Base-by-base conservation (phyloP, 1,139 yeast genomes). In the Debaryomyces subglobosus region DNA sequence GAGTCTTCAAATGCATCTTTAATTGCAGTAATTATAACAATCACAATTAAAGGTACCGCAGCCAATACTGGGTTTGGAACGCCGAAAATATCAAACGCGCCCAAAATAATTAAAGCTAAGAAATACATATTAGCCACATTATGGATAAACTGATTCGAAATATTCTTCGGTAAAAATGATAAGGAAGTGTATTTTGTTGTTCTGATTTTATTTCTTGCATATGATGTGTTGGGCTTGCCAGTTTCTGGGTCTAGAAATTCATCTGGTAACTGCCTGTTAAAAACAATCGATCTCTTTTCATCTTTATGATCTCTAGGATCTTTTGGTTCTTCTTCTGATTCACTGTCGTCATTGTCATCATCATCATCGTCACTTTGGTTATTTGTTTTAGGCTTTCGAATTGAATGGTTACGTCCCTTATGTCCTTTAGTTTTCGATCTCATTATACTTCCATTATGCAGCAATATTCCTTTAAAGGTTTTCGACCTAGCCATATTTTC, bases 241-340 rank as follows among this genome's bases (percentile, higher is more conserved):
- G 74, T 61, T 48, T 69, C 69, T 0, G 73, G 73, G 55, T 87
- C 88, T 16, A 83, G 51, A 63, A 76, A 69, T 25, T 84, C 82
- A 3, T 72, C 72, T 0, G 97, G 96, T 45, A 92, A 71, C 2
- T 81, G 79, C 63, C 81, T 67, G 67, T 91, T 91, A 74, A 86
- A 80, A 52, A 81, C 90, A 27, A 89, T 71, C 4, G 80, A 65
- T 58, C 96, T 74, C 45, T 68, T 71, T 49, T 77, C 73, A 21
- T 61, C 59, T 20, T 76, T 72, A 38, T 71, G 63, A 55, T 77
- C 81, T 37, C 62, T 68, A 1, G 72, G 71, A 49, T 79, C 83
- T 24, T 57, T 64, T 4, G 58, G 55, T 30, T 61, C 63, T 21
- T 59, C 65, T 5, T 58, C 60, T 24, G 61, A 62, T n/a, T 61